These are phyloP conservation scores for Trichoderma oligosporum DNA, from an alignment of 2,329 filamentous ascomycete genomes.

Conservation along the genomic window DNA sequence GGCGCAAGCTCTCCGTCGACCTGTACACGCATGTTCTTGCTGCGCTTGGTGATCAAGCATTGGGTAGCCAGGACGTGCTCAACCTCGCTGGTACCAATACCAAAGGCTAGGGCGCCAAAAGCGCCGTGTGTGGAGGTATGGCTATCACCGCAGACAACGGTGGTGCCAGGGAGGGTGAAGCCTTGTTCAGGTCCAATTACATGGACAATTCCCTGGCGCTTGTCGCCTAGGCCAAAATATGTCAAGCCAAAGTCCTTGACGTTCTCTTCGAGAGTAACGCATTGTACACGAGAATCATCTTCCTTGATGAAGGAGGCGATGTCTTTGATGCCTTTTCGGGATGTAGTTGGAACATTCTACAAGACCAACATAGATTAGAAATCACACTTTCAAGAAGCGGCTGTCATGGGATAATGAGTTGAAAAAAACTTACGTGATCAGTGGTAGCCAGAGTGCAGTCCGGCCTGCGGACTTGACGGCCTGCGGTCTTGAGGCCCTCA, in stretches of 20 bases:
- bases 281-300: conserved; percentile 89
- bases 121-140: conserved; percentile 98
- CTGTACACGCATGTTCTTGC: conserved; percentile 98
- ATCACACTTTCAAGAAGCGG: neutral
- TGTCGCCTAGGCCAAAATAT: conserved; percentile 94
- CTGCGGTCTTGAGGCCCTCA: conserved; percentile 87
- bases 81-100: conserved; percentile 96
- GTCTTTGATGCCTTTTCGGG: conserved; percentile 89
- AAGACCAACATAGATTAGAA: conserved; percentile 18
- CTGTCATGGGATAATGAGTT: neutral
- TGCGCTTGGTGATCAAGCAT: conserved; percentile 87
- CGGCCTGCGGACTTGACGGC: conserved; percentile 81
- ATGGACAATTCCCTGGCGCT: conserved; percentile 96
- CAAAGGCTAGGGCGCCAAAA: conserved; percentile 90
- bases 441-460: conserved; percentile 96
- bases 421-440: conserved; percentile 70
- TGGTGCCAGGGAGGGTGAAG: conserved; percentile 95
- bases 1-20: conserved; percentile 86
- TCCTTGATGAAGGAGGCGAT: conserved; percentile 93
- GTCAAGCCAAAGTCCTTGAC: conserved; percentile 95
- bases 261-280: conserved; percentile 93
- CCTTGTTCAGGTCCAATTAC: conserved; percentile 98
- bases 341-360: conserved; percentile 88
- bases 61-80: conserved; percentile 98
- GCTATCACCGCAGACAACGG: conserved; percentile 94